phyloP scores from a whole-genome alignment of 345 rosid species.

The Arabidopsis suecica region DNA sequence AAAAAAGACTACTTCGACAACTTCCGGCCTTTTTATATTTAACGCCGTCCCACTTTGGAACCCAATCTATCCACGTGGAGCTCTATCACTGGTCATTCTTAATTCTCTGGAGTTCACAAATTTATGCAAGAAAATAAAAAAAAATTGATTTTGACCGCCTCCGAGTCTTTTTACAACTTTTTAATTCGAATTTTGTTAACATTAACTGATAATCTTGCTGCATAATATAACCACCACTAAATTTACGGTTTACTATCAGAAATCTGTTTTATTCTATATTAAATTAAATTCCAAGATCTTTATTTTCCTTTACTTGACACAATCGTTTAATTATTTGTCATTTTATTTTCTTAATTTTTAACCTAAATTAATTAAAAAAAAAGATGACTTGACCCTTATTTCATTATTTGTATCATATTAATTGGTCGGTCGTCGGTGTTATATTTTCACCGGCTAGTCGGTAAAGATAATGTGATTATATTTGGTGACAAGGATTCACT shows the following conservation, averaged over 20 bases:
- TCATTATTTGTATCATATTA: neutral
- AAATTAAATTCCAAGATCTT: neutral
- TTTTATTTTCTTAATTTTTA: neutral
- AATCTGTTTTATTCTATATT: neutral
- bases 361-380: neutral
- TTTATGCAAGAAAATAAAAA: neutral
- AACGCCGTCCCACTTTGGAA: constrained; percentile 16
- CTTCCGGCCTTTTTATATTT: neutral
- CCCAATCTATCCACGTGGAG: constrained; percentile 6
- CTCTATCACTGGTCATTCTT: neutral
- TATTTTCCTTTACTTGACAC: neutral
- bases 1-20: neutral
- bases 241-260: neutral
- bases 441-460: constrained; percentile 20
- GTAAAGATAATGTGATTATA: constrained; percentile 20
- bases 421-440: constrained; percentile 33
- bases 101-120: neutral
- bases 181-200: too few species aligned
- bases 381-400: neutral
- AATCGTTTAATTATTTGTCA: neutral
- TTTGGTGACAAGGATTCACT: constrained; percentile 36
- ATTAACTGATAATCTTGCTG: neutral
- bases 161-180: too few species aligned
- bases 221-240: neutral
- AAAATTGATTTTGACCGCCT: neutral